These are phyloP conservation scores for Citrullus mucosospermus DNA, from an alignment of 306 rosid species.

Conservation along the genomic window DNA sequence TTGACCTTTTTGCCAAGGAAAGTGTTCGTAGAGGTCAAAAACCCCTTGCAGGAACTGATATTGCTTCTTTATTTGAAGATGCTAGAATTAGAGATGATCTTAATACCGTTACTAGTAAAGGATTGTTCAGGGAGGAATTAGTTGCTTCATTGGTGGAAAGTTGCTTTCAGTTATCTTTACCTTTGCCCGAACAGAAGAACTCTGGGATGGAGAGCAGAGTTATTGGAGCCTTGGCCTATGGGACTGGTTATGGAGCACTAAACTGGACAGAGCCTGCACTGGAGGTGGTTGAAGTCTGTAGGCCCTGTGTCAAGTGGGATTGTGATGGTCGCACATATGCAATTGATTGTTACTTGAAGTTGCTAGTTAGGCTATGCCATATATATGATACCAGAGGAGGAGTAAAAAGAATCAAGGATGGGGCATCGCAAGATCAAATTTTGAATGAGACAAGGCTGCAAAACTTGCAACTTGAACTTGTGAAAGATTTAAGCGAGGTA, in stretches of 20 bases:
- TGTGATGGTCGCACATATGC: conserved; percentile 98
- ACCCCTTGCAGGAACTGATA: conserved; percentile 96
- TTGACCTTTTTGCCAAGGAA: conserved; percentile 95
- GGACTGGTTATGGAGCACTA: conserved; percentile 98
- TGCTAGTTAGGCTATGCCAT: conserved; percentile 89
- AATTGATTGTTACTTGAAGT: conserved; percentile 90
- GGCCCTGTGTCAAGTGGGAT: conserved; percentile 97
- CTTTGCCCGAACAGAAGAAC: conserved; percentile 90
- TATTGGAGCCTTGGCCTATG: conserved; percentile 97
- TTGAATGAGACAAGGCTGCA: conserved; percentile 97
- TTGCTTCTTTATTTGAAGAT: conserved; percentile 96
- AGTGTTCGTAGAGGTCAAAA: conserved; percentile 98
- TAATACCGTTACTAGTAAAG: conserved; percentile 69
- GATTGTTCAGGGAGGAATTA: conserved; percentile 89
- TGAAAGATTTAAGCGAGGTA: conserved; percentile 77
- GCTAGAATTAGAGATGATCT: conserved; percentile 84
- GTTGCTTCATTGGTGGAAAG: conserved; percentile 97
- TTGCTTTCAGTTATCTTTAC: conserved; percentile 95
- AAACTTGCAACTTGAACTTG: conserved; percentile 85
- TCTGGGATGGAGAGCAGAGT: conserved; percentile 96
- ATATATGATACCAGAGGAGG: conserved; percentile 94
- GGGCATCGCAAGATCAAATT: conserved; percentile 98
- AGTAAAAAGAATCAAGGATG: conserved; percentile 88
- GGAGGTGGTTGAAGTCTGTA: conserved; percentile 97
- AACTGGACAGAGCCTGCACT: conserved; percentile 98